Percentiles rank a stretch among this genome's conserved stretches.
Conservation (phyloP, 192 early-diverging fungal genomes). For the Coemansia sp. region DNA sequence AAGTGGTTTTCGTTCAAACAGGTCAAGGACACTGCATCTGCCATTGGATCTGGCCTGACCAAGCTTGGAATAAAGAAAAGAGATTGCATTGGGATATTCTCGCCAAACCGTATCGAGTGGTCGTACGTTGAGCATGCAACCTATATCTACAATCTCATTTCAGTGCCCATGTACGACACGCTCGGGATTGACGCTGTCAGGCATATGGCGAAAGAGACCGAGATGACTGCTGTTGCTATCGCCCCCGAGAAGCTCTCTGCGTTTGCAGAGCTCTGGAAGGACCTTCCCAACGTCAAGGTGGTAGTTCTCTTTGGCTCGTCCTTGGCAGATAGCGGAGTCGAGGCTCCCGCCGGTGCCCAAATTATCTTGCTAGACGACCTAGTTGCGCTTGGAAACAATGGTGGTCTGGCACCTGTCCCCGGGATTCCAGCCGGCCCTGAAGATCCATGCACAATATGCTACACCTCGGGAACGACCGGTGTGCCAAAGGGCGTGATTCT, state of each 20-base stretch:
- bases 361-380: constrained; percentile 66
- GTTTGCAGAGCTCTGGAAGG: constrained; percentile 41
- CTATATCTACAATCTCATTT: constrained; percentile 68
- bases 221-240: constrained; percentile 68
- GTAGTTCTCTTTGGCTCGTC: constrained; percentile 58
- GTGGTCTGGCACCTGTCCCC: constrained; percentile 63
- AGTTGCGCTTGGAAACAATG: constrained; percentile 47
- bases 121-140: constrained; percentile 41
- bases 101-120: constrained; percentile 62
- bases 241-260: constrained; percentile 62
- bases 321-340: constrained; percentile 18
- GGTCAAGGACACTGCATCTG: constrained; percentile 58
- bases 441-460: constrained; percentile 72
- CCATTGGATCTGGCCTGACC: constrained; percentile 73
- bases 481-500: constrained; percentile 92
- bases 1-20: constrained; percentile 76
- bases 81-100: constrained; percentile 65
- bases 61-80: constrained; percentile 69
- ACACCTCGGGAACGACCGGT: constrained; percentile 87
- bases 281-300: constrained; percentile 57
- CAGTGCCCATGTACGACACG: constrained; percentile 84
- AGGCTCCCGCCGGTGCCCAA: constrained; percentile 35
- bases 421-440: constrained; percentile 14
- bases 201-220: constrained; percentile 86
- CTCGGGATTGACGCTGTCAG: constrained; percentile 79